phyloP scores from a whole-genome alignment of 106 monocot species.

The Dendrobium catenatum region DNA sequence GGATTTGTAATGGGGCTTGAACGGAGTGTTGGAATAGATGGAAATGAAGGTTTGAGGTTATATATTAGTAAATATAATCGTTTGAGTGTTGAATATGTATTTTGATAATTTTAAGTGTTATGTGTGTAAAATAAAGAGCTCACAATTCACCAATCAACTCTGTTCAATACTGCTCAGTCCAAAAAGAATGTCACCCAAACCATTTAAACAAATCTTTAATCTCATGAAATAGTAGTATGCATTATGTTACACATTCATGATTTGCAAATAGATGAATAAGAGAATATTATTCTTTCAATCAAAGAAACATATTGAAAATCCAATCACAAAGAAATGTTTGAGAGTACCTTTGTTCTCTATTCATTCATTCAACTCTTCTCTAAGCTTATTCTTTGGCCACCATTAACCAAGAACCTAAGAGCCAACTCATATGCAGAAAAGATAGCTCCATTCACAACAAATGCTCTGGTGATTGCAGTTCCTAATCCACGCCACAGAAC shows the following conservation, averaged over 20 bases:
- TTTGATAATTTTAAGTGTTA: too few species aligned
- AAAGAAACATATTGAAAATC: too few species aligned
- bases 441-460: constrained; percentile 90
- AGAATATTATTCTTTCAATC: not conserved
- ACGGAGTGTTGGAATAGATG: too few species aligned
- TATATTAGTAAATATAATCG: too few species aligned
- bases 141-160: too few species aligned
- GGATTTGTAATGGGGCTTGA: too few species aligned
- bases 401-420: constrained; percentile 47
- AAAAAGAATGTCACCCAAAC: too few species aligned
- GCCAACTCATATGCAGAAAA: constrained; percentile 86
- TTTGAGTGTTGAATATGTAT: too few species aligned
- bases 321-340: not conserved
- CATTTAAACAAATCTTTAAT: not conserved
- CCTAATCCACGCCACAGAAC: constrained; percentile 89
- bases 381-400: constrained; percentile 23
- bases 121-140: too few species aligned
- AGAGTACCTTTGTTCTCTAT: not conserved
- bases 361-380: constrained; percentile 37
- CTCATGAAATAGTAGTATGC: not conserved
- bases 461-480: constrained; percentile 79
- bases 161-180: too few species aligned
- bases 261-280: not conserved
- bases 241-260: not conserved
- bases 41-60: too few species aligned